Evolutionary conservation across 805 yeast species (phyloP).

Genomic region (Candida khao-thaluensis): DNA sequence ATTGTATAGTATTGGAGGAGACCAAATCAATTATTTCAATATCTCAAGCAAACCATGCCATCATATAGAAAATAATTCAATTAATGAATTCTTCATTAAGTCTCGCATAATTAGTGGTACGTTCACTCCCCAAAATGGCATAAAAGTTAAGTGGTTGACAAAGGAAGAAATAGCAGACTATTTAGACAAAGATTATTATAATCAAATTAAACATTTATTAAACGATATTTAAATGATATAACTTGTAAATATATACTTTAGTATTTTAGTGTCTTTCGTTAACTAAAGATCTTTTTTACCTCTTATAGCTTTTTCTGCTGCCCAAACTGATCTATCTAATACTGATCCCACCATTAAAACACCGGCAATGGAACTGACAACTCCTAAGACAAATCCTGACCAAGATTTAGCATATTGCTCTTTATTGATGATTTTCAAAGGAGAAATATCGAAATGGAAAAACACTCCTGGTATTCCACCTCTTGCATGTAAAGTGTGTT

Average conservation of each 20-base stretch:
- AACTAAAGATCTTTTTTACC: conserved; percentile 57
- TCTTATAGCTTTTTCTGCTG: conserved; percentile 74
- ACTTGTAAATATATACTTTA: conserved; percentile 6
- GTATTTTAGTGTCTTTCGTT: not conserved
- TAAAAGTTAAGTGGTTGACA: conserved; percentile 78
- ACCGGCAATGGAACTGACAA: conserved; percentile 89
- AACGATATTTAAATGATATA: conserved; percentile 30
- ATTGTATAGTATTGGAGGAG: conserved; percentile 69
- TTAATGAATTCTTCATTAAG: conserved; percentile 70
- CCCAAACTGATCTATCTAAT: conserved; percentile 83
- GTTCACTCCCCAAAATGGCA: conserved; percentile 46
- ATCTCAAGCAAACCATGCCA: conserved; percentile 91
- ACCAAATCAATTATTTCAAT: conserved; percentile 75
- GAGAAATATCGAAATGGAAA: conserved; percentile 87
- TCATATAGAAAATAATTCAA: conserved; percentile 46
- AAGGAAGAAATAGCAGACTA: conserved; percentile 67
- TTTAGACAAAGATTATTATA: conserved; percentile 55
- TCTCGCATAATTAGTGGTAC: conserved; percentile 86
- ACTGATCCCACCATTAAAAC: conserved; percentile 90
- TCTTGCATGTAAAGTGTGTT: conserved; percentile 71
- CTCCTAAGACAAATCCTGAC: conserved; percentile 79
- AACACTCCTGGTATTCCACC: conserved; percentile 93
- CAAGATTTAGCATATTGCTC: conserved; percentile 74
- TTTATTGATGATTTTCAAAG: conserved; percentile 83
- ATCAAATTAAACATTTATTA: conserved; percentile 51